Percentiles rank a stretch among this genome's conserved stretches.
Conservation (phyloP, 2,329 filamentous ascomycete genomes). For the Colletotrichum cereale region DNA sequence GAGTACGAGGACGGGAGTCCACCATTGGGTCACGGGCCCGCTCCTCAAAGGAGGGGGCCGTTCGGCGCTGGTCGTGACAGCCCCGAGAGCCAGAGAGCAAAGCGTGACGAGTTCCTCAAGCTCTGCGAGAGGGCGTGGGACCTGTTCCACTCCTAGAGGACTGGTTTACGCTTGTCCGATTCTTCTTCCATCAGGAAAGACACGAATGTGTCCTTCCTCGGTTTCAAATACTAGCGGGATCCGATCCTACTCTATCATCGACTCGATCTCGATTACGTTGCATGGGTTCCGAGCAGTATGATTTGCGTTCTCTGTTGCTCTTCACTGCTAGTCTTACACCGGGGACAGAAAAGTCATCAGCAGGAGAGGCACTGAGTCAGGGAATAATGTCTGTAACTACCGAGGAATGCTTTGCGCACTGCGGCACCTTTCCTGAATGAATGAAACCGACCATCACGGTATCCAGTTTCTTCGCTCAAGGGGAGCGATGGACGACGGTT, state of each 20-base stretch:
- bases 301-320: conserved; percentile 24
- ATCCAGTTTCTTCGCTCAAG: conserved; percentile 7
- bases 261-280: conserved; percentile 25
- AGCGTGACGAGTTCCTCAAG: conserved; percentile 92
- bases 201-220: not conserved
- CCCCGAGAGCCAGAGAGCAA: conserved; percentile 83
- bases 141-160: conserved; percentile 87
- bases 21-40: conserved; percentile 81
- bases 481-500: conserved; percentile 7
- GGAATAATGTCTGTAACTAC: conserved; percentile 40
- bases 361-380: conserved; percentile 13
- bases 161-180: conserved; percentile 42
- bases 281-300: conserved; percentile 27
- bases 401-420: not conserved
- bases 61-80: conserved; percentile 87
- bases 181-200: conserved; percentile 12
- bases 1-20: conserved; percentile 96
- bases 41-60: conserved; percentile 71
- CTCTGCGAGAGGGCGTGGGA: conserved; percentile 95
- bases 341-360: conserved; percentile 21
- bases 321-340: conserved; percentile 16
- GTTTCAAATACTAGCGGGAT: conserved; percentile 19
- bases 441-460: conserved; percentile 28
- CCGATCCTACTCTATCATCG: conserved; percentile 17
- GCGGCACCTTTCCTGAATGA: conserved; percentile 18